Evolutionary conservation across 768 basidiomycete genomes (phyloP), one percentile per base, ranked within the genome.

Genomic region (Lactarius tabidus): DNA sequence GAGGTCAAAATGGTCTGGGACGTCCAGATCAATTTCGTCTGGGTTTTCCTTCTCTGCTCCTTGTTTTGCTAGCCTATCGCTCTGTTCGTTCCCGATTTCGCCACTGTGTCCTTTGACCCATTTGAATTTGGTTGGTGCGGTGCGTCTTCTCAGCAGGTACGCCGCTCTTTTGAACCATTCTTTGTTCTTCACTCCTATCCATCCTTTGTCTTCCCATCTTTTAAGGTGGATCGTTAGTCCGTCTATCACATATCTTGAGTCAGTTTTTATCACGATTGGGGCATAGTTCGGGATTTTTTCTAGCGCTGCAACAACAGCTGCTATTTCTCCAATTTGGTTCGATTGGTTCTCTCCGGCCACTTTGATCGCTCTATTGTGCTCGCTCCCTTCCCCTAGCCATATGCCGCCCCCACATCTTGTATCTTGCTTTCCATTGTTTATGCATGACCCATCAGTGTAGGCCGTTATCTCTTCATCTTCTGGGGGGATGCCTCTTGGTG

Each of bases 391-490:
- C 33, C 8, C 38, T 0, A 67, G 10, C 67, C 67, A 73, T 0
- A 70, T 31, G 0, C 70, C 70, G 0, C 65, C 59, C 0, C 75
- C 75, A 0, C 72, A 71, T 5, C 0, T 18, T 0, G 75, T 72
- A 17, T 74, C 33, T 0, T 10, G 20, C 14, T 64, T 68, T 0
- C 73, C 70, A n/a, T 75, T 75, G 0, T 71, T 65, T 1, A 60
- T 12, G 62, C 74, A 74, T 0, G 72, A 72, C 0, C 75, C 72
- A 31, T 75, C 75, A 0, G 74, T 77, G 43, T 74, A 76, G 5
- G 67, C 66, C 1, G 41, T 56, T 3, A 2, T 23, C 1, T 1
- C 54, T 10, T 23, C 20, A 1, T 1, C 36, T 53, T 20, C 23
- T 56, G 18, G 9, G 8, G 15, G 15, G 29, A 1, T 15, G 28